Conservation (phyloP, 2,329 filamentous ascomycete genomes). For the Leptodontidium sp. region DNA sequence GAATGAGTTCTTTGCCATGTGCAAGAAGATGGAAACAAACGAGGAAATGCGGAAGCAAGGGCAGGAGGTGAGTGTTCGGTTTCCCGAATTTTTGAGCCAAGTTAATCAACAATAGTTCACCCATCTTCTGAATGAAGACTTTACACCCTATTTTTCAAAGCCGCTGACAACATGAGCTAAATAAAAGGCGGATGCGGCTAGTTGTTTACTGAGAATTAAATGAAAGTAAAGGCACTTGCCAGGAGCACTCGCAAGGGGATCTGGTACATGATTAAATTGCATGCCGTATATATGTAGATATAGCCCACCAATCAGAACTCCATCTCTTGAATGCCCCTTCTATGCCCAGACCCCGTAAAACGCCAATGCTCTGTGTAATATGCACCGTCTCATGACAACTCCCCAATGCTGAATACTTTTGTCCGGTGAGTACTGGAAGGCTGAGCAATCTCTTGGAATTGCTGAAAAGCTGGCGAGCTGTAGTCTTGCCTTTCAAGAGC, state of each 20-base stretch:
- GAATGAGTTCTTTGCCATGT: constrained; percentile 49
- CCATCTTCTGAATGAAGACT: constrained; percentile 25
- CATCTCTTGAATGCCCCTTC: neutral
- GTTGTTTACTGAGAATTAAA: neutral
- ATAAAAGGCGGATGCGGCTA: neutral
- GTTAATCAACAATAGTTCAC: constrained; percentile 24
- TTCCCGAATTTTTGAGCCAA: too few relatives aligned
- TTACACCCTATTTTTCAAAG: constrained; percentile 25
- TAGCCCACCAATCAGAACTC: neutral
- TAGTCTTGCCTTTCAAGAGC: neutral
- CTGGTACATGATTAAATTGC: neutral
- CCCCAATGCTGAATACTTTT: constrained; percentile 27
- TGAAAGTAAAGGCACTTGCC: constrained; percentile 2
- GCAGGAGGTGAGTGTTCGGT: constrained; percentile 18
- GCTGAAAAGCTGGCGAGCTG: neutral
- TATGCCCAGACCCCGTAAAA: neutral
- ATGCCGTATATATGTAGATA: constrained; percentile 6
- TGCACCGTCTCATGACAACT: constrained; percentile 25
- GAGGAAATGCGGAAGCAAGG: constrained; percentile 27
- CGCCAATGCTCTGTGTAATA: neutral
- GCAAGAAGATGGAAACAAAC: constrained; percentile 44
- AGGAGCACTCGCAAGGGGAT: neutral
- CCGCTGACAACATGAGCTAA: constrained; percentile 19
- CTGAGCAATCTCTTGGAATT: neutral
- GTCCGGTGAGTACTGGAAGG: constrained; percentile 18